These are phyloP conservation scores for Metschnikowia lunata DNA, from an alignment of 805 yeast genomes.

Conservation along the genomic window DNA sequence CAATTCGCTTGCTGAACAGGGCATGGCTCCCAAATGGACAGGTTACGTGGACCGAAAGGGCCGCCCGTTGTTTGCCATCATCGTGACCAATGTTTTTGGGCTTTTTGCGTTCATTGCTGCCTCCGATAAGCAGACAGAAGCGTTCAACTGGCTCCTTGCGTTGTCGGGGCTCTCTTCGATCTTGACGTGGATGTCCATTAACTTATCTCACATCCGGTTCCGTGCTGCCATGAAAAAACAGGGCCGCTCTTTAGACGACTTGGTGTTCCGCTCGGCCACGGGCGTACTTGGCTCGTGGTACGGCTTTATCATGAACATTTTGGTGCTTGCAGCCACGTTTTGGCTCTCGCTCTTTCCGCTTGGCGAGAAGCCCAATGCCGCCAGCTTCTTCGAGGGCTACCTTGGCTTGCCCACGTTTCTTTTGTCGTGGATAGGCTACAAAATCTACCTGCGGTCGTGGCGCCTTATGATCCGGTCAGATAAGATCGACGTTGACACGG, in stretches of 20 bases:
- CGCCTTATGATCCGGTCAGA: constrained; percentile 17
- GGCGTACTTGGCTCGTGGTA: constrained; percentile 32
- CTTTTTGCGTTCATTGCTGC: constrained; percentile 40
- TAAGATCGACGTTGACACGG: constrained; percentile 25
- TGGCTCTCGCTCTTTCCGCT: constrained; percentile 27
- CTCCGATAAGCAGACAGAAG: constrained; percentile 33
- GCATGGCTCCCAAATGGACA: constrained; percentile 35
- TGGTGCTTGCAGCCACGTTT: constrained; percentile 25
- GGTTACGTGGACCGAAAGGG: constrained; percentile 37
- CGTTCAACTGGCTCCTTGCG: constrained; percentile 40
- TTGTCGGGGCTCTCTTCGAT: constrained; percentile 40
- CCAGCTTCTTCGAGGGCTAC: constrained; percentile 25
- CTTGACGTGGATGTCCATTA: constrained; percentile 42
- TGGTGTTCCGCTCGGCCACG: constrained; percentile 52
- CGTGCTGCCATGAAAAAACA: constrained; percentile 37
- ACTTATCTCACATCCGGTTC: constrained; percentile 39
- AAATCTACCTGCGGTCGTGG: constrained; percentile 19
- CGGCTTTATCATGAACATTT: constrained; percentile 20
- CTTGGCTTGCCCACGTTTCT: constrained; percentile 23
- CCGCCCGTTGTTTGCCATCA: constrained; percentile 37
- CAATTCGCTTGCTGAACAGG: constrained; percentile 38
- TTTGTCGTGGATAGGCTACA: constrained; percentile 23
- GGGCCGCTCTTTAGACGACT: constrained; percentile 42
- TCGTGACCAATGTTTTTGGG: constrained; percentile 30
- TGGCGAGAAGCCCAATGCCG: constrained; percentile 20